Conservation (phyloP, 208 protist genomes). For the Wallacemonas rigidus region DNA sequence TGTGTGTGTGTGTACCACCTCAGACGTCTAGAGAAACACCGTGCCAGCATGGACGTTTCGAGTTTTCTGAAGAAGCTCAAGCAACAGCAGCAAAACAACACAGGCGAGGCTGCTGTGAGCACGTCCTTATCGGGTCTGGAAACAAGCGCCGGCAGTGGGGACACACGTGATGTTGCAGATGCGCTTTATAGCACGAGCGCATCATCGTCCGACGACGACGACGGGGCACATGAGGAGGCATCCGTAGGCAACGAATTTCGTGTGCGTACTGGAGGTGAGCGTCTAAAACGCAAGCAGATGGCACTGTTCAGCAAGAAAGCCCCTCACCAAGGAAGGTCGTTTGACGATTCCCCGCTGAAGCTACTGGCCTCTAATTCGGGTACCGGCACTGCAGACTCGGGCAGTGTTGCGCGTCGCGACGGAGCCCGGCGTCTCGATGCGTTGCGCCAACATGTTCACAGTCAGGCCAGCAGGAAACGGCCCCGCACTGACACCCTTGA, state of each 20-base stretch:
- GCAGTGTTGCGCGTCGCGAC: neutral
- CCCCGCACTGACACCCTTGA: slow-evolving; percentile 25
- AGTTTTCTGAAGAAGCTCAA: slow-evolving; percentile 79
- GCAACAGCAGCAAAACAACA: slow-evolving; percentile 16
- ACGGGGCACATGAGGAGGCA: neutral
- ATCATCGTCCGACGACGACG: slow-evolving; percentile 9
- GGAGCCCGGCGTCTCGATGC: neutral
- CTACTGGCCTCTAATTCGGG: slow-evolving; percentile 24
- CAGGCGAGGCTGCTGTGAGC: neutral
- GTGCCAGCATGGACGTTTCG: slow-evolving; percentile 62
- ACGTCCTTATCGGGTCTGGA: neutral
- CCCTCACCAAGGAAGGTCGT: slow-evolving; percentile 13
- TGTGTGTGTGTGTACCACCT: too few species aligned
- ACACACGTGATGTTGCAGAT: neutral
- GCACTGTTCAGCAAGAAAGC: neutral
- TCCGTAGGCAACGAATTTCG: neutral
- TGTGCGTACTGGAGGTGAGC: neutral
- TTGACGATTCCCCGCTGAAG: slow-evolving; percentile 34
- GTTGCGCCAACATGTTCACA: slow-evolving; percentile 4
- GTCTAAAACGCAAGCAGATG: slow-evolving; percentile 5
- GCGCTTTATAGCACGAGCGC: neutral
- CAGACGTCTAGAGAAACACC: neutral
- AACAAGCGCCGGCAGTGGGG: neutral
- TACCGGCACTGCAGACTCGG: neutral
- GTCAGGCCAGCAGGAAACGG: neutral